Conservation (phyloP, 2,329 filamentous ascomycete genomes). For the Ascochyta viciae-villosae region DNA sequence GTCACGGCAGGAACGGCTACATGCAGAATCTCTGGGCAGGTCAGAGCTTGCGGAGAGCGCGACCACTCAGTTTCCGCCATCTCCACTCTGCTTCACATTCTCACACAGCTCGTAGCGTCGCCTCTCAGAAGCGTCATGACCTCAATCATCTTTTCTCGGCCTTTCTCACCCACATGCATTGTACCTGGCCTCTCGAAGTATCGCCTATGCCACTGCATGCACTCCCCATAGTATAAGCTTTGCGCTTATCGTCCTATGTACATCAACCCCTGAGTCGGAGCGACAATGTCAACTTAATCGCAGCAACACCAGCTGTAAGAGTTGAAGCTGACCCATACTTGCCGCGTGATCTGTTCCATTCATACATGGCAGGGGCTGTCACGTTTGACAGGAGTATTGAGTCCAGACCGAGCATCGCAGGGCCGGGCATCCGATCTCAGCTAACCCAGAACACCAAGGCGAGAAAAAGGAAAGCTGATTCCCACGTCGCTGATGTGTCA, state of each 20-base stretch:
- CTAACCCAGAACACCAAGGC: conserved; percentile 6
- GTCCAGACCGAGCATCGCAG: background rate
- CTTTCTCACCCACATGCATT: background rate
- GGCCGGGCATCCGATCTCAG: background rate
- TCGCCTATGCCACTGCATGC: background rate
- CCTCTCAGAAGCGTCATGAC: background rate
- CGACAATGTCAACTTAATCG: background rate
- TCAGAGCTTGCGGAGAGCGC: conserved; percentile 7
- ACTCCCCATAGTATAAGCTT: conserved; percentile 4
- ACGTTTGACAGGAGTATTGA: conserved; percentile 11
- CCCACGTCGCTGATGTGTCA: background rate
- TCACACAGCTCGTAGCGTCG: conserved; percentile 1
- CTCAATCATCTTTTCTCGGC: conserved; percentile 3
- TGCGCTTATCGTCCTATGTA: background rate
- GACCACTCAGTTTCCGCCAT: conserved; percentile 2
- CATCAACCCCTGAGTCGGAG: background rate
- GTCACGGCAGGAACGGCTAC: conserved; percentile 11
- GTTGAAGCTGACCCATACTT: background rate
- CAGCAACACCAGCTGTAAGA: background rate
- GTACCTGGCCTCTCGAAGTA: background rate
- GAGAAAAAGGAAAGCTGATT: conserved; percentile 16
- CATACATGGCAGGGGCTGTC: conserved; percentile 5
- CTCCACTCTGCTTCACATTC: conserved; percentile 7
- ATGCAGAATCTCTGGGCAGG: conserved; percentile 14
- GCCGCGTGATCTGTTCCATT: background rate